These are phyloP conservation scores for Gossypium australe DNA, from an alignment of 345 rosid species.

Conservation along the genomic window DNA sequence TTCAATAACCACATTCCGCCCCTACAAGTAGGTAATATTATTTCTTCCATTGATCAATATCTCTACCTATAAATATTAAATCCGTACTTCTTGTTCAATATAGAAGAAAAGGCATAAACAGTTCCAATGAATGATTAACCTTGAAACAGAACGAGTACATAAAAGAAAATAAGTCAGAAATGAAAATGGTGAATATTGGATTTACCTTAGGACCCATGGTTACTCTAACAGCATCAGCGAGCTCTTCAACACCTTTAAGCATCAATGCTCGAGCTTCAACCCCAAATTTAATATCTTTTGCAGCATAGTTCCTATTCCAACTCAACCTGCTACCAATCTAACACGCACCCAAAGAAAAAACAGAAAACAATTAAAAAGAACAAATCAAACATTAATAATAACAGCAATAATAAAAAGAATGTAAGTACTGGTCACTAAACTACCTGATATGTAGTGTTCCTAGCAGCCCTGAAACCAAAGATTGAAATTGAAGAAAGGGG, in stretches of 20 bases:
- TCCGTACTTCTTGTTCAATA: neutral
- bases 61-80: neutral
- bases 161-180: neutral
- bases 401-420: neutral
- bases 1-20: slow-evolving; percentile 88
- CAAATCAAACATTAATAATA: slow-evolving; percentile 1
- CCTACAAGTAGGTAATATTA: slow-evolving; percentile 31
- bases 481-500: neutral
- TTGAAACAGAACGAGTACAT: neutral
- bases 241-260: slow-evolving; percentile 96
- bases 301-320: slow-evolving; percentile 82
- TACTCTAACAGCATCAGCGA: slow-evolving; percentile 87
- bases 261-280: slow-evolving; percentile 86
- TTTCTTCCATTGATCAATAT: neutral
- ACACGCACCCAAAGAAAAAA: neutral
- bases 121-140: neutral
- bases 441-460: slow-evolving; percentile 57
- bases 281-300: slow-evolving; percentile 81
- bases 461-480: slow-evolving; percentile 41
- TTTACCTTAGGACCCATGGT: slow-evolving; percentile 98
- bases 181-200: neutral
- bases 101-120: neutral
- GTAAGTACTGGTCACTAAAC: slow-evolving; percentile 13
- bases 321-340: slow-evolving; percentile 70
- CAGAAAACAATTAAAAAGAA: neutral